phyloP scores from a whole-genome alignment of 2,329 filamentous ascomycete genomes.

The Pyricularia pennisetigena region DNA sequence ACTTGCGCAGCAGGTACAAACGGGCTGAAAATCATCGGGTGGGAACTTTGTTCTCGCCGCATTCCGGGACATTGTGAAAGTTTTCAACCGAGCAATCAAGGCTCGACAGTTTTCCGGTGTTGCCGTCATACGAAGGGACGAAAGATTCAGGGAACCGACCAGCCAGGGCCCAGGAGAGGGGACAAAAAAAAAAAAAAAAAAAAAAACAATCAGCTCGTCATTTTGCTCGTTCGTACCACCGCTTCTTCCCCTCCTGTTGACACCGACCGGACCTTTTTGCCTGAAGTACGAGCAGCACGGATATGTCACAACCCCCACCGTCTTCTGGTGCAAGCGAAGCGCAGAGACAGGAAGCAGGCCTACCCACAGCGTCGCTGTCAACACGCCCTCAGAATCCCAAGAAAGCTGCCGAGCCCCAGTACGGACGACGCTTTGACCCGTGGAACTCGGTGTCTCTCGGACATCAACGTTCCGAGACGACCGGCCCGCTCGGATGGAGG shows the following conservation, averaged over 20 bases:
- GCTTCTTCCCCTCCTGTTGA: not conserved
- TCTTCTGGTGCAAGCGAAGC: not conserved
- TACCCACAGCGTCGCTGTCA: not conserved
- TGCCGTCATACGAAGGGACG: not conserved
- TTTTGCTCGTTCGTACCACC: not conserved
- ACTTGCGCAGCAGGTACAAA: not conserved
- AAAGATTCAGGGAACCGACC: not conserved
- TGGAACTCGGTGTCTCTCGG: slow-evolving; percentile 69
- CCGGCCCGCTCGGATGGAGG: slow-evolving; percentile 59
- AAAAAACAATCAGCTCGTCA: not conserved
- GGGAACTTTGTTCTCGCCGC: not conserved
- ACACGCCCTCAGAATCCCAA: slow-evolving; percentile 3
- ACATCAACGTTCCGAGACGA: slow-evolving; percentile 68
- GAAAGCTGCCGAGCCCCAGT: slow-evolving; percentile 27
- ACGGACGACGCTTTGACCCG: slow-evolving; percentile 45
- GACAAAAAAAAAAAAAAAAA: not conserved
- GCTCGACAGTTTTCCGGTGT: not conserved
- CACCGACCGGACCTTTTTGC: not conserved
- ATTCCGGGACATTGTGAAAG: not conserved
- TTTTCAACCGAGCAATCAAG: not conserved
- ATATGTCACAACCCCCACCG: not conserved
- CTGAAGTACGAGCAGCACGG: not conserved
- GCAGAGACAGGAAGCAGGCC: not conserved
- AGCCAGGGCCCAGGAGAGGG: not conserved
- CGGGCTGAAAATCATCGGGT: not conserved